phyloP scores from a whole-genome alignment of 805 yeast genomes.

The Kluyveromyces dobzhanskii region DNA sequence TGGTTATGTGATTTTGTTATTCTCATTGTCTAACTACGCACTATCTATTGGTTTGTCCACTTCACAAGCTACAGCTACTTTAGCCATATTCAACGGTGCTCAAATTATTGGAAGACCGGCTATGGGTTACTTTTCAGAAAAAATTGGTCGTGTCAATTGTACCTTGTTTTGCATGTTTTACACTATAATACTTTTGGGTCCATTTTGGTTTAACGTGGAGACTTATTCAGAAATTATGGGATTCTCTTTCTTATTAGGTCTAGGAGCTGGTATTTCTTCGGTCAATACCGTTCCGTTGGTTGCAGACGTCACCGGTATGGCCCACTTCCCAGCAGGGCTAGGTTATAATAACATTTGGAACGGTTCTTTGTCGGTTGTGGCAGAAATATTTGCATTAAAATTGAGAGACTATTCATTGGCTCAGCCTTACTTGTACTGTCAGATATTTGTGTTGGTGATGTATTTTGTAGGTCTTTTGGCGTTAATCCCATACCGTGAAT shows the following conservation, averaged over 20 bases:
- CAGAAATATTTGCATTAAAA: constrained; percentile 42
- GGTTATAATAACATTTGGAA: constrained; percentile 17
- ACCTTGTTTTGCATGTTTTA: constrained; percentile 29
- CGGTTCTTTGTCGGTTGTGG: constrained; percentile 29
- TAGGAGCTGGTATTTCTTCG: constrained; percentile 30
- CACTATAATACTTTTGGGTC: constrained; percentile 27
- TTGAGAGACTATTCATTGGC: constrained; percentile 22
- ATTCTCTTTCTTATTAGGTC: constrained; percentile 32
- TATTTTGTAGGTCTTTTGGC: constrained; percentile 34
- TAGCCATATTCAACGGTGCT: constrained; percentile 38
- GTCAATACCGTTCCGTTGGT: constrained; percentile 24
- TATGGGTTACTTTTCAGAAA: constrained; percentile 39
- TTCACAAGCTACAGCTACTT: constrained; percentile 36
- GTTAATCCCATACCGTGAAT: constrained; percentile 40
- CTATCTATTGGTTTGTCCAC: constrained; percentile 38
- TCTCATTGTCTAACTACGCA: constrained; percentile 40
- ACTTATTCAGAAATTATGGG: constrained; percentile 29
- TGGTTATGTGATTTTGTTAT: constrained; percentile 37
- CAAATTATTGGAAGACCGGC: constrained; percentile 43
- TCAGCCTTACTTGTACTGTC: constrained; percentile 42
- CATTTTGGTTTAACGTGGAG: constrained; percentile 35
- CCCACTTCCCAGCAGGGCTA: constrained; percentile 26
- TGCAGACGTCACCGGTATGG: constrained; percentile 30
- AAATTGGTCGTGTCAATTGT: constrained; percentile 38
- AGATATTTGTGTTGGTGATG: constrained; percentile 41